Percentiles rank a stretch among this genome's conserved stretches.
These are phyloP conservation scores for Heliocybe sulcata DNA, from an alignment of 1,284 basidiomycete genomes.

Conservation along the genomic window DNA sequence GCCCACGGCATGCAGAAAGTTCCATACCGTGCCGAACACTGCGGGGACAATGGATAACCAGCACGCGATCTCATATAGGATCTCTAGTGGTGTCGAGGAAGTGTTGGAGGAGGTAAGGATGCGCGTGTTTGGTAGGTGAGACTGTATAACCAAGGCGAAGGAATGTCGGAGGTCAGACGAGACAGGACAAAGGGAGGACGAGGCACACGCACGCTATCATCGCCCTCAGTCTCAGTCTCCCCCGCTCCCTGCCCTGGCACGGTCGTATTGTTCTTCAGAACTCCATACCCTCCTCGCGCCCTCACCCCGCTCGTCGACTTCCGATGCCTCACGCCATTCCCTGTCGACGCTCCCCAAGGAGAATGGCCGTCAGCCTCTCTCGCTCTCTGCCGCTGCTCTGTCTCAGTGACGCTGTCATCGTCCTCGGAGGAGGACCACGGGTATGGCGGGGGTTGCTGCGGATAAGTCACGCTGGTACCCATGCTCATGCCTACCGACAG, in stretches of 20 bases:
- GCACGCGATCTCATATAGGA: constrained; percentile 44
- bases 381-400: background rate
- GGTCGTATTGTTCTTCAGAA: constrained; percentile 47
- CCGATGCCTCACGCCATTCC: background rate
- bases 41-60: constrained; percentile 69
- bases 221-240: constrained; percentile 72
- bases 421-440: background rate
- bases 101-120: constrained; percentile 37
- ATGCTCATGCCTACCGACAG: background rate
- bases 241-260: constrained; percentile 57
- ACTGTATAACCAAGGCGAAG: background rate
- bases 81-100: constrained; percentile 30
- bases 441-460: background rate
- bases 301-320: background rate
- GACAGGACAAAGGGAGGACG: constrained; percentile 5
- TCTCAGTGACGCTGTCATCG: background rate
- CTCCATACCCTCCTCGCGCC: constrained; percentile 20
- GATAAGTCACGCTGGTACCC: background rate
- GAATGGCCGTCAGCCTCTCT: background rate
- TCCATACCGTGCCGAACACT: constrained; percentile 39
- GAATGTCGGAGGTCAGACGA: background rate
- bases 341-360: background rate
- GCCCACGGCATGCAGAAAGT: constrained; percentile 43
- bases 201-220: constrained; percentile 54
- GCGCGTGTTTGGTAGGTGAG: constrained; percentile 54